Conservation (phyloP, 345 rosid genomes). For the Euphorbia lathyris region DNA sequence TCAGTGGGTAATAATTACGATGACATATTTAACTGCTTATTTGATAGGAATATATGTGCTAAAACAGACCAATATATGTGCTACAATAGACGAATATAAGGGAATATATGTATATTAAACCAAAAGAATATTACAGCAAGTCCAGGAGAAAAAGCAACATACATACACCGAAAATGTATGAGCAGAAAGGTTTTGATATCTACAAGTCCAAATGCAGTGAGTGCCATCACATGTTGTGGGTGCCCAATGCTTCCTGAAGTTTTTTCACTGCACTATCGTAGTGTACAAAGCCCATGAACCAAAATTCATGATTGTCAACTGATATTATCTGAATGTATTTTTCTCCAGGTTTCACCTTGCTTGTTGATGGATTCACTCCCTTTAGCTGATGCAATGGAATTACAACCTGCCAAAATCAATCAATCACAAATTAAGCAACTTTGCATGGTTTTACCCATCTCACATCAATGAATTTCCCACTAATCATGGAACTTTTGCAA, state of each 20-base stretch:
- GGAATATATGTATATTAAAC: no score
- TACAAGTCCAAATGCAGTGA: no score
- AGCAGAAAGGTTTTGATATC: no score
- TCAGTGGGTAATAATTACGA: no score
- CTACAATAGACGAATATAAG: no score
- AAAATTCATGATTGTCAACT: constrained; percentile 78
- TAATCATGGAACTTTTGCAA: background rate
- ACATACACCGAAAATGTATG: no score
- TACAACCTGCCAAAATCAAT: constrained; percentile 44
- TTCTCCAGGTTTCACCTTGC: constrained; percentile 68
- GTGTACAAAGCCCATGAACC: constrained; percentile 88
- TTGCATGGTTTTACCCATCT: background rate
- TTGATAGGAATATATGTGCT: no score
- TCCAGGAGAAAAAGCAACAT: no score
- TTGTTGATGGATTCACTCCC: constrained; percentile 76
- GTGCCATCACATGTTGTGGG: constrained; percentile 31
- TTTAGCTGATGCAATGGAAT: constrained; percentile 65
- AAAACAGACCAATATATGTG: no score
- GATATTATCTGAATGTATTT: constrained; percentile 84
- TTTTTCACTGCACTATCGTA: constrained; percentile 74
- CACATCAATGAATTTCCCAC: background rate
- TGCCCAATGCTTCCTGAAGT: constrained; percentile 52
- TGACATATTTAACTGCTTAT: no score
- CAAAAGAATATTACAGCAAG: no score
- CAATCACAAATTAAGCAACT: background rate